Base-by-base conservation (phyloP, 169 alveolate species). In the Plasmodium relictum region DNA sequence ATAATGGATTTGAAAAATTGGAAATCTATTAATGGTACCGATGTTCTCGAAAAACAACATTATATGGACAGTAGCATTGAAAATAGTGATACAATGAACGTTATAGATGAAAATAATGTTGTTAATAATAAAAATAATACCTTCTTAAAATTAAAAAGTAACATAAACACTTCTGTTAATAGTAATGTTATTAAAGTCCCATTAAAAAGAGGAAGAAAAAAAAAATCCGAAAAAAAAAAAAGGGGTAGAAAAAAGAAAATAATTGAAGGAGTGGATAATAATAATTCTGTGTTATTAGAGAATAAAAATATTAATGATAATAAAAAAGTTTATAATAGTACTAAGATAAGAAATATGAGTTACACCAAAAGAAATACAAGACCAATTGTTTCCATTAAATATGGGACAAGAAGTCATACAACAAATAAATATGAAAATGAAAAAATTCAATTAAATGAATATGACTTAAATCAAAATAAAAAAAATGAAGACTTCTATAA, bases 161-260 rank as follows among this genome's bases (percentile, higher is more conserved):
- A 16, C 31, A 65, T n/a, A 16, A 61, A 20, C 10, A 42, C 39
- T 18, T 58, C 41, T 0, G 63, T 2, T 3, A 44, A 39, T 5
- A 8, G 39, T 16, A 72, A 72, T 65, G 22, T 56, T 31, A 73
- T 66, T 42, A 86, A 72, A 26, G 45, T 72, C 0, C 87, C 92
- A 2, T 56, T 61, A 39, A 86, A 86, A 41, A 69, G 92, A 45
- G 92, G 92, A 14, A 62, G 92, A 16, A 86, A 86, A 52, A 86
- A 86, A 62, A 86, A 86, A 70, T 86, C 92, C 0, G 92, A 86
- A 52, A 86, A 86, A n/a, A 86, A 86, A 26, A 86, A 86, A 22
- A 70, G 92, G 58, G 92, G 92, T 16, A 48, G 92, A 6, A 86
- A 86, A 54, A 86, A 72, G 37, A 86, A 86, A 54, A 61, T 86